Conservation (phyloP, 371 early-diverging fungal species). For the Mucor sp. region DNA sequence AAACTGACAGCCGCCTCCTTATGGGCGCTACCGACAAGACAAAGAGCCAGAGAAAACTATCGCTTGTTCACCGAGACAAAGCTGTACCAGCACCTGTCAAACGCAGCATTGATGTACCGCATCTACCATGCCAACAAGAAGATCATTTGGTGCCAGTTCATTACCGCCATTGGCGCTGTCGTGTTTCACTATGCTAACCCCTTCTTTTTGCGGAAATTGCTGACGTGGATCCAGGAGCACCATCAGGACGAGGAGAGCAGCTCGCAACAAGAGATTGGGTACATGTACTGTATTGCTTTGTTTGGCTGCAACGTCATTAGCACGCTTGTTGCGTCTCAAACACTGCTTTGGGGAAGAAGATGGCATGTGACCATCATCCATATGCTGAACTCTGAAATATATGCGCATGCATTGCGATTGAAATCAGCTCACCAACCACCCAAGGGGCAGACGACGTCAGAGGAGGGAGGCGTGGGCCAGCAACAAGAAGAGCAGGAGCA, state of each 20-base stretch:
- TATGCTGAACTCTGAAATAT: slow-evolving; percentile 60
- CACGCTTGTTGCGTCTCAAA: slow-evolving; percentile 60
- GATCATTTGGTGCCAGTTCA: slow-evolving; percentile 44
- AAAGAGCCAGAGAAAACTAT: slow-evolving; percentile 47
- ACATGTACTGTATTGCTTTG: slow-evolving; percentile 54
- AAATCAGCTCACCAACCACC: slow-evolving; percentile 1
- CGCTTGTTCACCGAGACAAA: slow-evolving; percentile 26
- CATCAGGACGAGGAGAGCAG: slow-evolving; percentile 11
- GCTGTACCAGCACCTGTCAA: not conserved
- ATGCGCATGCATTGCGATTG: slow-evolving; percentile 54
- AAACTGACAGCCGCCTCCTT: slow-evolving; percentile 64
- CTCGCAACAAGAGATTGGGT: slow-evolving; percentile 39
- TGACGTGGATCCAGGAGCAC: slow-evolving; percentile 51
- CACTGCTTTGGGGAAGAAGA: slow-evolving; percentile 59
- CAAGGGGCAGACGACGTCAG: not conserved
- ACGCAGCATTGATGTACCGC: slow-evolving; percentile 10
- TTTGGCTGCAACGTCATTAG: slow-evolving; percentile 56
- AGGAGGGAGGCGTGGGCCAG: not conserved
- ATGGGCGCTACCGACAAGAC: slow-evolving; percentile 64
- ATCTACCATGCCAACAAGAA: slow-evolving; percentile 39
- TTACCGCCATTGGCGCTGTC: slow-evolving; percentile 55
- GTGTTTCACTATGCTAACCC: slow-evolving; percentile 60
- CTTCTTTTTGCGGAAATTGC: slow-evolving; percentile 48
- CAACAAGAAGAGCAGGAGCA: slow-evolving; percentile 9
- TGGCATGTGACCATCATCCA: slow-evolving; percentile 61